A percentile compares a stretch with the other conserved stretches of the same genome.
Evolutionary conservation across 305 asterid genomes (phyloP).

Genomic region (Fraxinus xanthoxyloides): DNA sequence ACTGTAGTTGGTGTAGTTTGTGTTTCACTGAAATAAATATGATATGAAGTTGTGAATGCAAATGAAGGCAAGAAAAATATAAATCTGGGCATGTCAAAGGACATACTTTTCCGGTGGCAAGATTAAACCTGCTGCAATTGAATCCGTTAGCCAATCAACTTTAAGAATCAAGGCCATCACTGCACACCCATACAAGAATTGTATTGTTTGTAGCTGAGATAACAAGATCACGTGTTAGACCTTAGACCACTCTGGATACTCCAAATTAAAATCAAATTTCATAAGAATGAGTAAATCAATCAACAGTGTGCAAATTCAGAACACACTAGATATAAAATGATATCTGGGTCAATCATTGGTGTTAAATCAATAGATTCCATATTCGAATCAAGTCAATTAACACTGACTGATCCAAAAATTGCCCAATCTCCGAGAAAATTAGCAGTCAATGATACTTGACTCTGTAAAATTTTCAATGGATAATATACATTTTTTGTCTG

Average conservation of each 20-base stretch:
- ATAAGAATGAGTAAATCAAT: conserved; percentile 18
- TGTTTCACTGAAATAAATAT: conserved; percentile 10
- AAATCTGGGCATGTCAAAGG: conserved; percentile 21
- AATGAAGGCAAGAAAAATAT: conserved; percentile 6
- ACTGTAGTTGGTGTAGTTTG: not conserved
- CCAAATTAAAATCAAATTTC: conserved; percentile 13
- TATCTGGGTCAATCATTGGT: not conserved
- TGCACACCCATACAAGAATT: conserved; percentile 85
- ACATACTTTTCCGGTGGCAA: conserved; percentile 65
- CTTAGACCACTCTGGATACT: conserved; percentile 8
- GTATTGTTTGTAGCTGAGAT: conserved; percentile 70
- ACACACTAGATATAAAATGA: not conserved
- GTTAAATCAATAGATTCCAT: not conserved
- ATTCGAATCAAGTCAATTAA: not conserved
- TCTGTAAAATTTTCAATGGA: not conserved
- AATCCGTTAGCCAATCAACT: conserved; percentile 73
- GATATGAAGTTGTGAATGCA: conserved; percentile 1
- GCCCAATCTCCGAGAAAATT: not conserved
- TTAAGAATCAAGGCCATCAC: conserved; percentile 63
- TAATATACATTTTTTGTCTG: not conserved
- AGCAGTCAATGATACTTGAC: not conserved
- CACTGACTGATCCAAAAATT: not conserved
- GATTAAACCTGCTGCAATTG: conserved; percentile 56
- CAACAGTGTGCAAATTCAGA: conserved; percentile 18
- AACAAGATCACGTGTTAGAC: conserved; percentile 31